Conservation (phyloP, 1,284 basidiomycete genomes). For the Amylostereum chailletii region DNA sequence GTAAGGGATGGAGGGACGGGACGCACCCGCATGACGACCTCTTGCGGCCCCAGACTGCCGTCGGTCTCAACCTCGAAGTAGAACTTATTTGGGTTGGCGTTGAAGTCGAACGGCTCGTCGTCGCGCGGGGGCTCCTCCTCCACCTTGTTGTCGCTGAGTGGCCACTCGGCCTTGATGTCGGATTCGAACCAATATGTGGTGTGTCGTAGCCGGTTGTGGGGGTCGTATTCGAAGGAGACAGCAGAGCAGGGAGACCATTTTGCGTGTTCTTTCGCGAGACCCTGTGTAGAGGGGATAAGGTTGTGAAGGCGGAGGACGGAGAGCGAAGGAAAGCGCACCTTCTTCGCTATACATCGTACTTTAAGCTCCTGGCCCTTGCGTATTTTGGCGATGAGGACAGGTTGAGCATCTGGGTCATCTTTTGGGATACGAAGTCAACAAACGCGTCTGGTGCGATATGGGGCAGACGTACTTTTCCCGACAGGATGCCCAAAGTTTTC, state of each 20-base stretch:
- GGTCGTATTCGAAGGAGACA: slow-evolving; percentile 96
- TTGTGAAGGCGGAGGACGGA: not conserved
- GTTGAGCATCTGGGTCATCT: slow-evolving; percentile 56
- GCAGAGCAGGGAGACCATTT: slow-evolving; percentile 99
- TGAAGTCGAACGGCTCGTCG: slow-evolving; percentile 78
- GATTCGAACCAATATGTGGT: slow-evolving; percentile 95
- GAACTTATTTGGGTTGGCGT: slow-evolving; percentile 80
- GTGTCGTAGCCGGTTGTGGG: slow-evolving; percentile 93
- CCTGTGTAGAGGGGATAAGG: slow-evolving; percentile 36
- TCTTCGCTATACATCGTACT: slow-evolving; percentile 85
- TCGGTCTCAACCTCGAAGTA: slow-evolving; percentile 91
- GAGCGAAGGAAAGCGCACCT: slow-evolving; percentile 41
- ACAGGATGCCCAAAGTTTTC: slow-evolving; percentile 82
- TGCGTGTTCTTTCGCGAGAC: slow-evolving; percentile 96
- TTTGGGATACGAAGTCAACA: not conserved
- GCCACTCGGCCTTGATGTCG: slow-evolving; percentile 76
- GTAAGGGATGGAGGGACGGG: not conserved
- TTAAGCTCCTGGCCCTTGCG: slow-evolving; percentile 91
- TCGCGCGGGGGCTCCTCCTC: slow-evolving; percentile 80
- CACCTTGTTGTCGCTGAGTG: slow-evolving; percentile 68
- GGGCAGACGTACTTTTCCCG: slow-evolving; percentile 57
- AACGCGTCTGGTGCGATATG: not conserved
- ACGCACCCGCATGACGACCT: slow-evolving; percentile 77
- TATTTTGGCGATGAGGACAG: slow-evolving; percentile 88
- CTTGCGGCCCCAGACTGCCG: slow-evolving; percentile 81